Conservation (phyloP, 2,329 filamentous ascomycete genomes). For the Ophiognomonia clavigignenti-juglandacearum region DNA sequence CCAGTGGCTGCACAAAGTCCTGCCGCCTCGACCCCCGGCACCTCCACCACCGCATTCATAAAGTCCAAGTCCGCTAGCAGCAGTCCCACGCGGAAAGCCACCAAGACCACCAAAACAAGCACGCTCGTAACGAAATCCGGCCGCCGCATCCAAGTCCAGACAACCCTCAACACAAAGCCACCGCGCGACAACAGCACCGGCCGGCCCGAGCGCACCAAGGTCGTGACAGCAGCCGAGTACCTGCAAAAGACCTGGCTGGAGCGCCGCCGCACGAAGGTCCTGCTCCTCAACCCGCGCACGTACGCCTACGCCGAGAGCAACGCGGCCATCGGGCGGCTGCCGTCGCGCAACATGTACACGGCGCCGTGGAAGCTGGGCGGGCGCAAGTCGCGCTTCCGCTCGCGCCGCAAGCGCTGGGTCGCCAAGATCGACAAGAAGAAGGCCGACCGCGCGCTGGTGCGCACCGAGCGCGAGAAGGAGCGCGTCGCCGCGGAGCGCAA, state of each 20-base stretch:
- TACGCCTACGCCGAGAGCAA: conserved; percentile 59
- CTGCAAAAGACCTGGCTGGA: conserved; percentile 16
- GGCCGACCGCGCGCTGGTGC: conserved; percentile 20
- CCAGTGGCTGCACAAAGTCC: too few species aligned
- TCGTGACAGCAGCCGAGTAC: conserved; percentile 10
- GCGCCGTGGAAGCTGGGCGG: conserved; percentile 46
- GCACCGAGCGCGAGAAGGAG: conserved; percentile 21
- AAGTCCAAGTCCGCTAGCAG: too few species aligned
- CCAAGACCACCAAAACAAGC: too few species aligned
- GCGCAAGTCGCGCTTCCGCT: conserved; percentile 43
- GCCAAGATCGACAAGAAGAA: conserved; percentile 13
- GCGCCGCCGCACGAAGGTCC: conserved; percentile 35
- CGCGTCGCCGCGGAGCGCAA: conserved; percentile 19
- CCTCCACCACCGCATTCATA: too few species aligned
- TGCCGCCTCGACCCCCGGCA: background rate
- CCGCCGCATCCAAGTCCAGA: too few species aligned
- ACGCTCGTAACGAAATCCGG: too few species aligned
- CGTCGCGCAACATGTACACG: conserved; percentile 44
- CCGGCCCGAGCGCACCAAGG: conserved; percentile 3
- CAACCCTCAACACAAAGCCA: too few species aligned
- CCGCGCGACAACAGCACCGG: background rate
- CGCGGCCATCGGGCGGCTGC: conserved; percentile 52
- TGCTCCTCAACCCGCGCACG: conserved; percentile 42
- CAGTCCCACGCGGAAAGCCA: too few species aligned
- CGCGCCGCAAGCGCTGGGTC: conserved; percentile 12